Percentiles rank a stretch among this genome's conserved stretches.
Conservation (phyloP, 2,329 filamentous ascomycete species). For the Dactylellina parvicollis region DNA sequence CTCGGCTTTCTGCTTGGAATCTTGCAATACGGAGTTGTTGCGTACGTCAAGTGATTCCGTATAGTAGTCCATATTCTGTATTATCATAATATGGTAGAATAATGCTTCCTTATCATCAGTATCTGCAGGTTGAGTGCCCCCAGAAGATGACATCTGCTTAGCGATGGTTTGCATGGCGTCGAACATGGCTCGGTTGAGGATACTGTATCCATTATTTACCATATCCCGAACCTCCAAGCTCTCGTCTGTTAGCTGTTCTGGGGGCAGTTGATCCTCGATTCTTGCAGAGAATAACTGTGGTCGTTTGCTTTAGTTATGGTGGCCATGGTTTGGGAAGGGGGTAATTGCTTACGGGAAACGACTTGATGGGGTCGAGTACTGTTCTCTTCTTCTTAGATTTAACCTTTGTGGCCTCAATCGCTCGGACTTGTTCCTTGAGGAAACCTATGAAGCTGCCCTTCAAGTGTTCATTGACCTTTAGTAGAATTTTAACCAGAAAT, state of each 20-base stretch:
- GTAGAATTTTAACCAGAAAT: constrained; percentile 80
- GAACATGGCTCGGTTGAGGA: constrained; percentile 94
- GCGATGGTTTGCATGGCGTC: constrained; percentile 96
- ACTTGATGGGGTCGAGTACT: constrained; percentile 92
- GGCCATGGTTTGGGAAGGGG: not conserved
- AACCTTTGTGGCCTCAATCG: constrained; percentile 97
- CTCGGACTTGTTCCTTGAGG: constrained; percentile 91
- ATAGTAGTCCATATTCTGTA: constrained; percentile 99
- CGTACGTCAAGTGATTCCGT: constrained; percentile 85
- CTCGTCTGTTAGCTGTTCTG: constrained; percentile 61
- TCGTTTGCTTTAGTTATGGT: constrained; percentile 7
- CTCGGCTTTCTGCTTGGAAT: constrained; percentile 81
- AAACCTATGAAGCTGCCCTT: constrained; percentile 84
- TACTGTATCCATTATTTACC: constrained; percentile 86
- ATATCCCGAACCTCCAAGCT: constrained; percentile 76
- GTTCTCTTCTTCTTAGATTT: constrained; percentile 99
- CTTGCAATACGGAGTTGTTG: constrained; percentile 77
- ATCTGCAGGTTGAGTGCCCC: constrained; percentile 62
- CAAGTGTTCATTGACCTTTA: constrained; percentile 80
- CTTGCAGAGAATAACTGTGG: constrained; percentile 56
- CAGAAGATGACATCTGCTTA: constrained; percentile 69
- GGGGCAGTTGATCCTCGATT: constrained; percentile 58
- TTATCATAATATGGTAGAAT: constrained; percentile 95
- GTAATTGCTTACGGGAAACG: constrained; percentile 72
- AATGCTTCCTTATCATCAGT: constrained; percentile 94